Evolutionary conservation across 2,329 filamentous ascomycete genomes (phyloP).

Genomic region (Apiospora koreana): DNA sequence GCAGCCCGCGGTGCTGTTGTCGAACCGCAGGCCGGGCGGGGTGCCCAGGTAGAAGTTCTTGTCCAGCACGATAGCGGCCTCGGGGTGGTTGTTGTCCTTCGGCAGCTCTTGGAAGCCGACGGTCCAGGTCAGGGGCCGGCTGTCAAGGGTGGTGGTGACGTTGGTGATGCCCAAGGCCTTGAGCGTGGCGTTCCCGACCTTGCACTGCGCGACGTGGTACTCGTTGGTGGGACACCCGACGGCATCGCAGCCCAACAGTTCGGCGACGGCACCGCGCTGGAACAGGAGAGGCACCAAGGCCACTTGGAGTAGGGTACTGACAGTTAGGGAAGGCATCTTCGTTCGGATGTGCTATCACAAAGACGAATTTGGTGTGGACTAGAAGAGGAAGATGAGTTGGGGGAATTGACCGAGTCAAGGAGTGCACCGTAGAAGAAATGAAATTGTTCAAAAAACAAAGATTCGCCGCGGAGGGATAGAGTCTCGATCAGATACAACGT

Average conservation of each 20-base stretch:
- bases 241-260: neutral
- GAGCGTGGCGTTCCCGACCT: neutral
- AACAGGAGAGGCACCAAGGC: neutral
- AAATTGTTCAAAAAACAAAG: neutral
- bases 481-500: no score
- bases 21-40: neutral
- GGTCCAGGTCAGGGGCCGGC: neutral
- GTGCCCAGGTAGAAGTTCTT: neutral
- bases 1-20: neutral
- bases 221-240: neutral
- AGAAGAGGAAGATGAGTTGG: neutral
- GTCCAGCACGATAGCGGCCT: neutral
- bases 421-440: neutral
- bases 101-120: neutral
- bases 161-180: neutral
- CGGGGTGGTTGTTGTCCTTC: neutral
- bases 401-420: neutral
- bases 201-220: neutral
- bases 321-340: neutral
- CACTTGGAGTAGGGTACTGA: neutral
- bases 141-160: neutral
- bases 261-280: neutral
- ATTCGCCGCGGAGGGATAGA: no score
- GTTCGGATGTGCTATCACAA: neutral
- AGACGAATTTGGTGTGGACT: no score